Evolutionary conservation across 441 rosid species (phyloP), one percentile per base, ranked within the genome.

Genomic region (Biscutella laevigata): DNA sequence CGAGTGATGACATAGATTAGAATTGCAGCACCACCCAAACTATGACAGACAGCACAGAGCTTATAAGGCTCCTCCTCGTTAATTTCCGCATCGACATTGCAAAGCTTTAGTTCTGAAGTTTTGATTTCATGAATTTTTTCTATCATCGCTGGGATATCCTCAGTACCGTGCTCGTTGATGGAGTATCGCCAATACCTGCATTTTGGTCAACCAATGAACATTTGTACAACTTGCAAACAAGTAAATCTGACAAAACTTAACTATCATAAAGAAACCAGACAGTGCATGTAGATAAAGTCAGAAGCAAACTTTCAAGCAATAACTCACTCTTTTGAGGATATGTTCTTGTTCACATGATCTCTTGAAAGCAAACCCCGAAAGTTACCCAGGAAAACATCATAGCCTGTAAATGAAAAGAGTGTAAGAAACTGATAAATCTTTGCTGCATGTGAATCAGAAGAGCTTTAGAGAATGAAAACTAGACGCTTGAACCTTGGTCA

Each of bases 1-100:
- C 68, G 73, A 14, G 86, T 82, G 62, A 88, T 63, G 36, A 84
- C 72, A 36, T 88, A 79, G 86, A 84, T 88, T 48, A 92, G 64
- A 70, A 88, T 77, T 54, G 77, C 96, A 60, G 98, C 98, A 68
- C 98, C 95, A 34, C 98, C 98, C 69, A 92, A 65, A 72, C 98
- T 91, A 59, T 91, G 98, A 61, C 83, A 71, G 70, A 92, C 58
- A 21, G 95, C 94, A 73, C 91, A 85, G 5, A 92, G 96, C 77
- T 75, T 80, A 70, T 82, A 92, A 43, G 83, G 92, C 66, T 88
- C 89, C 42, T 74, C 80, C 16, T 67, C 63, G 5, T 40, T 72
- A 13, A 53, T 49, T 66, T 82, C 96, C 61, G 79, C 88, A 35
- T 64, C 68, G 2, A 38, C 4, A 61, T 73, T 84, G 68, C 62